Base-by-base conservation (phyloP, 805 yeast genomes). In the Hagleromyces aurorensis region DNA sequence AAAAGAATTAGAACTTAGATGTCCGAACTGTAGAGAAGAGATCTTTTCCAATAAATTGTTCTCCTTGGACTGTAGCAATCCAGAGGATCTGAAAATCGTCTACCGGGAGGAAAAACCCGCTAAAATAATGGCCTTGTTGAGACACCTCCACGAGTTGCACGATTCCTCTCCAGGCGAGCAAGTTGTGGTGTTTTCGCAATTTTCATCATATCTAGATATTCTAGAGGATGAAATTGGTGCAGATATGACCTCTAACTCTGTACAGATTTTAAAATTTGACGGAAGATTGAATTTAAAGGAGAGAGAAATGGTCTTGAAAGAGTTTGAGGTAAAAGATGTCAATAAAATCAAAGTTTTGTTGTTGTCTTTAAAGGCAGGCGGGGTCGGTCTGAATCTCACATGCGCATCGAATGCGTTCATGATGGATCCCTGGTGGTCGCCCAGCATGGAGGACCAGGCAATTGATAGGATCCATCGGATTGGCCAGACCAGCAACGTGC, bases 391-490 rank as follows among this genome's bases (percentile, higher is more conserved):
- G 38, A 87, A 87, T 48, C 61, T 87, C 37, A 87, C 94, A 0
- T 73, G 78, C 29, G 94, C 96, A 0, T 78, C 83, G 0, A 67
- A 72, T 19, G 96, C 93, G 3, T 85, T 76, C 44, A 67, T 87
- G 71, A 79, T 89, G 84, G 96, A 87, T 48, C 96, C 96, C 0
- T 87, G 95, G 91, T 87, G 96, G 96, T 82, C 91, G 17, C 93
- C 84, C 25, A 83, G 94, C 27, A 74, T 79, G 31, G 95, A 85
- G 46, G 84, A 82, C 29, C 96, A 85, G 53, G 95, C 95, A 0
- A 82, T 86, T 36, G 95, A 86, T 57, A 62, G 97, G 45, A 70
- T 89, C 11, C 96, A 87, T 50, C 69, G 97, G 43, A 82, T 89
- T 49, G 96, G 97, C 0, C 97, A 87, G 50, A 61, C 62, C 7